phyloP scores from a whole-genome alignment of 2,329 filamentous ascomycete species.

The Neonectria magnoliae region DNA sequence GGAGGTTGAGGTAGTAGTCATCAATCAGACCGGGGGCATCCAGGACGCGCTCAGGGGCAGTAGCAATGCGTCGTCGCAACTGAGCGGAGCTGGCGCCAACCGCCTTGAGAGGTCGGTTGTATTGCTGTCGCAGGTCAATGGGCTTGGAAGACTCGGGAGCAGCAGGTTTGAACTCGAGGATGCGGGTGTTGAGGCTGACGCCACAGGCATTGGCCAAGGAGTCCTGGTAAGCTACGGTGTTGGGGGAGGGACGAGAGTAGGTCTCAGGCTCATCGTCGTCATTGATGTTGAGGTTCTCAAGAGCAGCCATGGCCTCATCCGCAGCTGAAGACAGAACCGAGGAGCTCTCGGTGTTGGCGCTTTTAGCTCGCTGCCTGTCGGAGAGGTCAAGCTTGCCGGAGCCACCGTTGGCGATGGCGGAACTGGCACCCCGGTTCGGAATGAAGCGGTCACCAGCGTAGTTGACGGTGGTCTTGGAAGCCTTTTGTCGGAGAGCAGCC shows the following conservation, averaged over 20 bases:
- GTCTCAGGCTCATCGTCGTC: slow-evolving; percentile 75
- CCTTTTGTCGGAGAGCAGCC: slow-evolving; percentile 60
- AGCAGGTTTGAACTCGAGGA: slow-evolving; percentile 97
- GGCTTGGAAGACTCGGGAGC: slow-evolving; percentile 98
- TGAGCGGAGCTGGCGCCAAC: slow-evolving; percentile 79
- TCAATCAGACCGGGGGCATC: slow-evolving; percentile 96
- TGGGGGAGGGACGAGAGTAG: slow-evolving; percentile 83
- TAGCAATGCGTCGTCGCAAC: slow-evolving; percentile 90
- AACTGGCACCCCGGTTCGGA: slow-evolving; percentile 90
- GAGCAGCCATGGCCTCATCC: slow-evolving; percentile 80
- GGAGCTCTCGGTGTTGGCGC: slow-evolving; percentile 75
- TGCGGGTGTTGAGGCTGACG: slow-evolving; percentile 91
- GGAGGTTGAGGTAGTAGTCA: slow-evolving; percentile 98
- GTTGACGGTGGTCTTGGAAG: slow-evolving; percentile 81
- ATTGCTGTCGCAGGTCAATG: slow-evolving; percentile 95
- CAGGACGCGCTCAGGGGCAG: slow-evolving; percentile 93
- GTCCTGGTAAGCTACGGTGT: slow-evolving; percentile 90
- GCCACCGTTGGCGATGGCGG: slow-evolving; percentile 83
- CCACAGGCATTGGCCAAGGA: slow-evolving; percentile 91
- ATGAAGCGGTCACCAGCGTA: slow-evolving; percentile 94
- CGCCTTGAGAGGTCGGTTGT: slow-evolving; percentile 93
- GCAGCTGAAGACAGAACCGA: slow-evolving; percentile 80
- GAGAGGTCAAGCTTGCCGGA: slow-evolving; percentile 81
- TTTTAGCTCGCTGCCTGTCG: slow-evolving; percentile 79
- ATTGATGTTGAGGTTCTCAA: slow-evolving; percentile 80